phyloP scores from a whole-genome alignment of 345 rosid genomes.

The Brassica incana region DNA sequence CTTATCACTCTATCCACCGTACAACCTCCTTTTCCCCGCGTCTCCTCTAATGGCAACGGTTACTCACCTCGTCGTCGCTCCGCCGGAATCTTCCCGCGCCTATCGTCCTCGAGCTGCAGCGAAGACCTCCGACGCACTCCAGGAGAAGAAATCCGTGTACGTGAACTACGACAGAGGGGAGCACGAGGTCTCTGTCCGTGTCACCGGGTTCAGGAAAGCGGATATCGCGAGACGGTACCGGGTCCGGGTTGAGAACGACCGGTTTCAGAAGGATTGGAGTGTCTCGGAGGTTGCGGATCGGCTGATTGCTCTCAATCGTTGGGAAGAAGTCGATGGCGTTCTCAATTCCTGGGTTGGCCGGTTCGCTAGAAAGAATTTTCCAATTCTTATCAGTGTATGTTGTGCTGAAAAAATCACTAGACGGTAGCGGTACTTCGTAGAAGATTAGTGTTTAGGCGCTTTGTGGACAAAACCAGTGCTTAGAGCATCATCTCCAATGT shows the following conservation, averaged over 20 bases:
- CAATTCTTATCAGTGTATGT: conserved; percentile 61
- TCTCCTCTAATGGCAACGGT: conserved; percentile 34
- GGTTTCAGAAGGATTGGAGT: conserved; percentile 88
- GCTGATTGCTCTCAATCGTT: conserved; percentile 54
- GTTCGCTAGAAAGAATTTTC: conserved; percentile 76
- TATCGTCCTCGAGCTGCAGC: conserved; percentile 22
- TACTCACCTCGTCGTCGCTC: conserved; percentile 17
- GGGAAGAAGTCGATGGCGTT: conserved; percentile 57
- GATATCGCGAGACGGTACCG: conserved; percentile 67
- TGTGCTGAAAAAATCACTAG: too few relatives aligned
- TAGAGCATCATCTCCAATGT: too few relatives aligned
- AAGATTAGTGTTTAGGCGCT: background rate
- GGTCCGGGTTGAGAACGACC: conserved; percentile 54
- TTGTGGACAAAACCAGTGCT: too few relatives aligned
- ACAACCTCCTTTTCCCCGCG: background rate
- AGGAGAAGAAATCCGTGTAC: conserved; percentile 51
- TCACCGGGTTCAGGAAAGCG: conserved; percentile 62
- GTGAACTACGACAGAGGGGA: conserved; percentile 83
- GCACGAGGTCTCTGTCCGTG: conserved; percentile 58
- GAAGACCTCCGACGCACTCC: conserved; percentile 41
- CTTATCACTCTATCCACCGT: background rate
- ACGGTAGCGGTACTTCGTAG: too few relatives aligned
- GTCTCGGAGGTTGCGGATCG: conserved; percentile 67
- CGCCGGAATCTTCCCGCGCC: conserved; percentile 31
- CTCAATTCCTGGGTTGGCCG: conserved; percentile 90